These are phyloP conservation scores for Poa annua DNA, from an alignment of 176 grass and related monocot genomes.

Conservation along the genomic window DNA sequence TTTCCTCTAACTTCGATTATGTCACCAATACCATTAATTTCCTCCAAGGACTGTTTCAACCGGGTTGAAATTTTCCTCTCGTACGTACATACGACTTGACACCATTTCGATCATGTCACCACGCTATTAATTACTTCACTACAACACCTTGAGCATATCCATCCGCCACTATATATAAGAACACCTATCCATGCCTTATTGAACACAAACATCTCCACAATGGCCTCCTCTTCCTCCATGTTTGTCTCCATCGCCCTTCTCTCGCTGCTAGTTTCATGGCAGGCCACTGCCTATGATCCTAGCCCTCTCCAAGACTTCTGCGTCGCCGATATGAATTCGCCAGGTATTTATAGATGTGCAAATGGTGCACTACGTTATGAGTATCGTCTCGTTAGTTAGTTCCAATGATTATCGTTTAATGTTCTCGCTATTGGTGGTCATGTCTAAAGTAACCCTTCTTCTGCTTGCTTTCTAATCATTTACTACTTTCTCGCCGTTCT, in stretches of 20 bases:
- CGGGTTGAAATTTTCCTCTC: background rate
- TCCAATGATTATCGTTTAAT: background rate
- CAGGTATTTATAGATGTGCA: background rate
- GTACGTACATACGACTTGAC: constrained; percentile 6
- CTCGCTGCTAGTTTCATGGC: background rate
- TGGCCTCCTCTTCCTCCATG: constrained; percentile 6
- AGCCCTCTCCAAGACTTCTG: constrained; percentile 17
- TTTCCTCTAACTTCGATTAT: no score
- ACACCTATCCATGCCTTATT: background rate
- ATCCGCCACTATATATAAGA: constrained; percentile 21
- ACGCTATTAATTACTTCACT: background rate
- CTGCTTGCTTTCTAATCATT: background rate
- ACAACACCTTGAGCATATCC: background rate
- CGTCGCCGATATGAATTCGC: background rate
- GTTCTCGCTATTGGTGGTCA: background rate
- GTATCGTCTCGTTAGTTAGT: background rate
- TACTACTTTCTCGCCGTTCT: no score
- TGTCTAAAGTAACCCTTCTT: background rate
- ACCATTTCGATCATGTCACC: background rate
- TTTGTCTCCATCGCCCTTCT: background rate
- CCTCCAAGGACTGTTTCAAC: background rate
- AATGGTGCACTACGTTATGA: background rate
- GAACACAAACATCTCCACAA: constrained; percentile 11
- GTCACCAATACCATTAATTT: no score
- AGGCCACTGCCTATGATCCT: constrained; percentile 1